phyloP scores from a whole-genome alignment of 805 yeast genomes.

The Metschnikowia cerradonensis region DNA sequence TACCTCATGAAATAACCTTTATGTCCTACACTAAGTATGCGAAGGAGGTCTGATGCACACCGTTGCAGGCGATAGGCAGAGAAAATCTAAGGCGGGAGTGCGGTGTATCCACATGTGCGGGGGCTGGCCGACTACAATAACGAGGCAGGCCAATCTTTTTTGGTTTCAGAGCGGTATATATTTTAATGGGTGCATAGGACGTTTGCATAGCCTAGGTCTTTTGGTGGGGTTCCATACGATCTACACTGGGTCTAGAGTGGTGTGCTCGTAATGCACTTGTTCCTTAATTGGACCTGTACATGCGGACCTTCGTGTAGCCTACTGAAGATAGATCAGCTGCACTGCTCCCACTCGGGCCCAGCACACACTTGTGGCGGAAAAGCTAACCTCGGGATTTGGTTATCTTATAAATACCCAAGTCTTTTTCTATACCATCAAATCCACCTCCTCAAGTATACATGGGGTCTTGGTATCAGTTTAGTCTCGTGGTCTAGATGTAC shows the following conservation, averaged over 20 bases:
- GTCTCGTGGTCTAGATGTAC: neutral
- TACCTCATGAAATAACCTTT: slow-evolving; percentile 1
- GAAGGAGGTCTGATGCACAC: slow-evolving; percentile 10
- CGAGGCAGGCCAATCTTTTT: neutral
- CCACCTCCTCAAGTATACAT: no score
- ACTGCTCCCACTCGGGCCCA: neutral
- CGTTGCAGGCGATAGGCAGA: slow-evolving; percentile 5
- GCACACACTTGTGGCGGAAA: no score
- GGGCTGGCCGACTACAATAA: neutral
- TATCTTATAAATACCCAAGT: no score
- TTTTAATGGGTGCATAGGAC: neutral
- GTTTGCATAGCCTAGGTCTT: neutral
- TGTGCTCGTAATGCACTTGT: neutral
- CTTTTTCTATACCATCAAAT: no score
- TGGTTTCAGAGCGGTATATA: neutral
- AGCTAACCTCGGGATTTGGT: neutral
- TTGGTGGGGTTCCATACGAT: neutral
- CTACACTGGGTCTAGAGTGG: neutral
- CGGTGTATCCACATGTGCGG: slow-evolving; percentile 3
- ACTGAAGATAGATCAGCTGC: neutral
- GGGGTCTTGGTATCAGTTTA: neutral
- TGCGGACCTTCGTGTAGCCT: slow-evolving; percentile 1
- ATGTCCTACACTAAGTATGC: slow-evolving; percentile 5
- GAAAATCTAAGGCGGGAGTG: slow-evolving; percentile 2
- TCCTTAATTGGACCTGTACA: slow-evolving; percentile 1